Base-by-base conservation (phyloP, 306 rosid genomes). In the Hylodesmum podocarpum region DNA sequence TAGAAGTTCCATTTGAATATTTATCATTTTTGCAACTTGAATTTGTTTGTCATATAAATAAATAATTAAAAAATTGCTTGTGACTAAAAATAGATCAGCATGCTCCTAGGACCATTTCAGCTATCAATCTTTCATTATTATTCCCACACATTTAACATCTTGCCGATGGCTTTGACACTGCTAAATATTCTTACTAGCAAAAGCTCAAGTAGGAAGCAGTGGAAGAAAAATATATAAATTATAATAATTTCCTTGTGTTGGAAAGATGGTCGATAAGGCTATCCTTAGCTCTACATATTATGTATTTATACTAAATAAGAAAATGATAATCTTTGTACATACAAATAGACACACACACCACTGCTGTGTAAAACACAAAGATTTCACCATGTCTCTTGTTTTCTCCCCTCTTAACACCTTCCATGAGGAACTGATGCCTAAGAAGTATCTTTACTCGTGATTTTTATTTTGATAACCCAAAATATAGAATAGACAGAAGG, bases 81-180 rank as follows among this genome's bases (percentile, higher is more conserved):
- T 59, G 31, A 78, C 19, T 55, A 41, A 3, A 27, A 47, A 34
- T 46, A 40, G 10, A 64, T 21, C 37, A 66, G 44, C 46, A 44
- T 21, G 15, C 8, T 54, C 66, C 46, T 50, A 70, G 13, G 21
- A 33, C 27, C 31, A 31, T 73, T 69, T 76, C 18, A 59, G 10
- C 64, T 37, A 31, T 73, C 68, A 58, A 57, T 44, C 66, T 66
- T 41, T 28, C 15, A 39, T 43, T 59, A 77, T 65, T 37, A 65
- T 59, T 39, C 33, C 54, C 6, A 59, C 31, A 76, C 8, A 59
- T 76, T 72, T 63, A 81, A 68, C 74, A 86, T 68, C 41, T 41
- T 6, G 49, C 68, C n/a, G 28, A 21, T 70, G 46, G 7, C 24
- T 57, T 55, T 70, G 72, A 24, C 70, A 22, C 75, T 15, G 50